Percentiles rank a stretch among this genome's conserved stretches.
phyloP scores from a whole-genome alignment of 768 basidiomycete genomes.

The Austroboletus festivus region DNA sequence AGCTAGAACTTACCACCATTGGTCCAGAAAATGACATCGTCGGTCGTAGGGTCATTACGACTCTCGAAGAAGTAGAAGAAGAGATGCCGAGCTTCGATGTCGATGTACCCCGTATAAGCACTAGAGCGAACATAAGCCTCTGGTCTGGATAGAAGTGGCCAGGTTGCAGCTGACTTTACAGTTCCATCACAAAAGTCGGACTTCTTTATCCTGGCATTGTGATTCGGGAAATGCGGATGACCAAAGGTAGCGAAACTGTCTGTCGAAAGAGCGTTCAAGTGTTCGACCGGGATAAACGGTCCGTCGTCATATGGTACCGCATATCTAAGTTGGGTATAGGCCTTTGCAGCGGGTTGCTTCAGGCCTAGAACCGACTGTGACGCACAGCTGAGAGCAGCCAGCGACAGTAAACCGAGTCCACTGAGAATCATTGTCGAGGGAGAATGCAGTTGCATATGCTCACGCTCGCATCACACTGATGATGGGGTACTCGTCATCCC shows the following conservation, averaged over 20 bases:
- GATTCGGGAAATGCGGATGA: conserved; percentile 44
- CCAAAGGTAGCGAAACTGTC: conserved; percentile 36
- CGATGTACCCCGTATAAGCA: conserved; percentile 66
- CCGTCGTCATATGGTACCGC: conserved; percentile 26
- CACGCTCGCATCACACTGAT: too few species aligned
- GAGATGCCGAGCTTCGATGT: conserved; percentile 59
- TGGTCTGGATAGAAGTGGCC: background rate
- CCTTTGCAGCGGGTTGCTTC: conserved; percentile 1
- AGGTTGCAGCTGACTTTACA: conserved; percentile 30
- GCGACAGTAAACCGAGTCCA: conserved; percentile 18
- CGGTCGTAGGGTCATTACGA: conserved; percentile 51
- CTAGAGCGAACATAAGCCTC: conserved; percentile 29
- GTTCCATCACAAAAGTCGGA: conserved; percentile 39
- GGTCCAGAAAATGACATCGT: conserved; percentile 60
- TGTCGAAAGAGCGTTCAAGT: conserved; percentile 27
- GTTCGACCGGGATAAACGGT: conserved; percentile 34
- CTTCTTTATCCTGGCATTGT: conserved; percentile 42
- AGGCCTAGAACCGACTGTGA: conserved; percentile 19
- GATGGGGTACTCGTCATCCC: too few species aligned
- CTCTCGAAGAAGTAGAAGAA: conserved; percentile 81
- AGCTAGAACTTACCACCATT: conserved; percentile 47
- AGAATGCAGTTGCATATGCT: too few species aligned
- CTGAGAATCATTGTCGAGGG: background rate
- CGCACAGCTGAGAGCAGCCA: conserved; percentile 14
- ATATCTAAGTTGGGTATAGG: conserved; percentile 4